phyloP scores from a whole-genome alignment of 148 eudicot genomes.

The Rhododendron ferrugineum region DNA sequence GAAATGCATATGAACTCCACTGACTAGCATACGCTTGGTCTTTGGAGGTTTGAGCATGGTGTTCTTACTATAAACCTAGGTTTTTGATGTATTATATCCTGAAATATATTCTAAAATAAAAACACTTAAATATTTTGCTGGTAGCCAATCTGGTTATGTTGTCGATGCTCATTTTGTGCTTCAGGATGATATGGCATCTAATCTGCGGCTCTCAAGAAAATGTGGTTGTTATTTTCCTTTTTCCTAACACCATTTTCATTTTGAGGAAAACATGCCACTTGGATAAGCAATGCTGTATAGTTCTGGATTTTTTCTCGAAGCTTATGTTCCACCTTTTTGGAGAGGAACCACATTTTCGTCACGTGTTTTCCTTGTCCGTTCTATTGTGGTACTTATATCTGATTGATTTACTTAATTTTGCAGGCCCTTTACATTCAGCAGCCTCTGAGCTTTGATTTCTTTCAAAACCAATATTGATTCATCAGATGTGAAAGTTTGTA shows the following conservation, averaged over 20 bases:
- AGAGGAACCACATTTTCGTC: background rate
- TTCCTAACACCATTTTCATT: background rate
- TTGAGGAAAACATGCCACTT: background rate
- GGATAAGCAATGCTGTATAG: background rate
- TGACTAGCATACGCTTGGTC: background rate
- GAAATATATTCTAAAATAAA: background rate
- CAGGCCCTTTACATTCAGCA: conserved; percentile 74
- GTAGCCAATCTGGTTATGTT: background rate
- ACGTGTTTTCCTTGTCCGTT: background rate
- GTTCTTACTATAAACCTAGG: background rate
- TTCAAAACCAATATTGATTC: conserved; percentile 50
- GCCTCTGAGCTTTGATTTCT: conserved; percentile 86
- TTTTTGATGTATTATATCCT: background rate
- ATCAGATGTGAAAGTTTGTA: conserved; percentile 13
- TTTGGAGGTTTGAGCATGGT: background rate
- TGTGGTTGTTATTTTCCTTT: background rate
- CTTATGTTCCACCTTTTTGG: background rate
- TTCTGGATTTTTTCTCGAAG: background rate
- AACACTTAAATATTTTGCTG: background rate
- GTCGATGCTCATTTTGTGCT: background rate
- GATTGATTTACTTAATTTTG: conserved; percentile 14
- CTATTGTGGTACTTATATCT: background rate
- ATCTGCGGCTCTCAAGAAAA: background rate
- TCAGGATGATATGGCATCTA: background rate
- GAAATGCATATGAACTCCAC: background rate